phyloP scores from a whole-genome alignment of 345 rosid genomes.

The Euclidium syriacum region DNA sequence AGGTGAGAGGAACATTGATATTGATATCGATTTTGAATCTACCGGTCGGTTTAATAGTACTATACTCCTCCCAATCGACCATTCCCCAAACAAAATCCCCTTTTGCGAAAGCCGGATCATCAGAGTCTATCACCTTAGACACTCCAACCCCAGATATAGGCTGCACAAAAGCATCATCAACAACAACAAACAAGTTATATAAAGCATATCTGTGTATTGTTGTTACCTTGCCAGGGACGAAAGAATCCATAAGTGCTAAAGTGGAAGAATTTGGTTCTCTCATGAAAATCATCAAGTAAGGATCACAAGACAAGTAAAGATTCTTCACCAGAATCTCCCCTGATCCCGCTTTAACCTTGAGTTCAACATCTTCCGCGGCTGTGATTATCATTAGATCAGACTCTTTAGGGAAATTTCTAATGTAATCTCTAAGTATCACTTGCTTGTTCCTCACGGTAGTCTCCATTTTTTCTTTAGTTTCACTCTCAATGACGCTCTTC shows the following conservation, averaged over 20 bases:
- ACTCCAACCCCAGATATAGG: slow-evolving; percentile 48
- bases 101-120: slow-evolving; percentile 30
- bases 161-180: slow-evolving; percentile 28
- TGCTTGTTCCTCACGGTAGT: slow-evolving; percentile 32
- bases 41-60: slow-evolving; percentile 11
- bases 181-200: neutral
- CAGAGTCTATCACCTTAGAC: slow-evolving; percentile 47
- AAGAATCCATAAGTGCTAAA: slow-evolving; percentile 8
- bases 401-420: slow-evolving; percentile 24
- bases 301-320: slow-evolving; percentile 46
- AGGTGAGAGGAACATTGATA: slow-evolving; percentile 51
- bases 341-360: slow-evolving; percentile 25
- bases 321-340: slow-evolving; percentile 35
- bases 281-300: slow-evolving; percentile 41
- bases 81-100: slow-evolving; percentile 48
- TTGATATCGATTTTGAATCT: slow-evolving; percentile 35
- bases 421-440: slow-evolving; percentile 25
- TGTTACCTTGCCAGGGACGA: slow-evolving; percentile 28
- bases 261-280: slow-evolving; percentile 11
- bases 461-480: neutral
- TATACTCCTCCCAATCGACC: slow-evolving; percentile 59
- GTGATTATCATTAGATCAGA: slow-evolving; percentile 24
- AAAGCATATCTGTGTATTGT: neutral
- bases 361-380: neutral
- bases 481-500: too few species aligned